Percentiles rank a stretch among this genome's conserved stretches.
These are phyloP conservation scores for Malus fusca DNA, from an alignment of 306 rosid genomes.

Conservation along the genomic window DNA sequence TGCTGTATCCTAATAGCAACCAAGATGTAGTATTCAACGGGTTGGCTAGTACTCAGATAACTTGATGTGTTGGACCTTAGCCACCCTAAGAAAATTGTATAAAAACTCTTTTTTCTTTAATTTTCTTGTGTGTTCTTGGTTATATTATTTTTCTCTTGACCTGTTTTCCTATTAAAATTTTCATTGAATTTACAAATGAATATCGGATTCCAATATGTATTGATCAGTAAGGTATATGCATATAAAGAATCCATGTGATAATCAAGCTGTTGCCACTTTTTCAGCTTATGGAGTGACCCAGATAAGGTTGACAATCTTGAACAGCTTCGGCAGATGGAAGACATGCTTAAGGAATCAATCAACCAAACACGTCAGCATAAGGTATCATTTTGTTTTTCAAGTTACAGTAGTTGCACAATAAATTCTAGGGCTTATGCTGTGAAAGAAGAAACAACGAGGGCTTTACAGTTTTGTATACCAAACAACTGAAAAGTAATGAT, in stretches of 20 bases:
- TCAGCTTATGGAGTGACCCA: conserved; percentile 59
- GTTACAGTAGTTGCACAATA: background rate
- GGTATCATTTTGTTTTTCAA: conserved; percentile 31
- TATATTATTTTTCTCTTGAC: background rate
- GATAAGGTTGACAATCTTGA: conserved; percentile 52
- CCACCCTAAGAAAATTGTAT: background rate
- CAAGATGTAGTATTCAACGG: background rate
- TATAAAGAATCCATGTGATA: background rate
- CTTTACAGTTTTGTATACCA: background rate
- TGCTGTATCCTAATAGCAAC: background rate
- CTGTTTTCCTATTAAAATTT: background rate
- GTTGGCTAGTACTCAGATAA: background rate
- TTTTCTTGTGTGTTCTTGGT: background rate
- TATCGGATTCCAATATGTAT: background rate
- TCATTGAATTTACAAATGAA: background rate
- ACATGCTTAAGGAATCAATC: conserved; percentile 49
- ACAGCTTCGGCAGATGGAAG: conserved; percentile 67
- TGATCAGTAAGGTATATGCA: background rate
- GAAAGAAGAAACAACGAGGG: background rate
- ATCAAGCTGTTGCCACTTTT: conserved; percentile 13
- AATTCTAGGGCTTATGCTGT: background rate
- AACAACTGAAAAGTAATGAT: background rate
- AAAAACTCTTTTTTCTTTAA: background rate
- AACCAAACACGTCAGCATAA: conserved; percentile 36
- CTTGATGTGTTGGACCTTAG: background rate